phyloP scores from a whole-genome alignment of 2,329 filamentous ascomycete genomes.

The Aspergillus spinulosporus region DNA sequence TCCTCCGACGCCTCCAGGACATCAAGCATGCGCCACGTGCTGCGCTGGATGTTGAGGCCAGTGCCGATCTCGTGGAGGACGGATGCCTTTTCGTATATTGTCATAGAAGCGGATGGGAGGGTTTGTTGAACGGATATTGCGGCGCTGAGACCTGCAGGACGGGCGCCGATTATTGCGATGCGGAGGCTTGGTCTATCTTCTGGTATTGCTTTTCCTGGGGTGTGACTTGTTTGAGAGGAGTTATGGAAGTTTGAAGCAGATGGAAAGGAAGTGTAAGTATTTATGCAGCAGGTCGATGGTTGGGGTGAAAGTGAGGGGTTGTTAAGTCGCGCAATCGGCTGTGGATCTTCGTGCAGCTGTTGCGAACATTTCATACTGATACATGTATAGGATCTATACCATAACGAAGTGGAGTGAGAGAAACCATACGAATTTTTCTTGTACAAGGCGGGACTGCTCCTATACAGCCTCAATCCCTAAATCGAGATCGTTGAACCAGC shows the following conservation, averaged over 20 bases:
- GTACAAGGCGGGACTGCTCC: too few relatives aligned
- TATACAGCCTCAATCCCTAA: too few relatives aligned
- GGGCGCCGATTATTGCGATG: slow-evolving; percentile 19
- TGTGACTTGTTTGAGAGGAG: too few relatives aligned
- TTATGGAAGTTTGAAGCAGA: too few relatives aligned
- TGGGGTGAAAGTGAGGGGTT: neutral
- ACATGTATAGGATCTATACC: too few relatives aligned
- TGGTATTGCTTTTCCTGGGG: neutral
- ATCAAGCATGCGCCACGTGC: slow-evolving; percentile 21
- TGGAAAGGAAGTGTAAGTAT: neutral
- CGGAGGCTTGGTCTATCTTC: neutral
- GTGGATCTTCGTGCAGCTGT: neutral
- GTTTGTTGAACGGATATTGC: slow-evolving; percentile 16
- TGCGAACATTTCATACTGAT: neutral
- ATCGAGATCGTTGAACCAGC: too few relatives aligned
- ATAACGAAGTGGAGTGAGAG: too few relatives aligned
- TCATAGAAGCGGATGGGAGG: slow-evolving; percentile 10
- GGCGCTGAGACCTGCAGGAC: slow-evolving; percentile 18
- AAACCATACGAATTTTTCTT: neutral
- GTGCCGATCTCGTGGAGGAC: slow-evolving; percentile 18
- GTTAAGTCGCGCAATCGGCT: neutral
- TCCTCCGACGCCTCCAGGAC: slow-evolving; percentile 14
- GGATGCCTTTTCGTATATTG: slow-evolving; percentile 18
- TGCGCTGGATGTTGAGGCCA: slow-evolving; percentile 17
- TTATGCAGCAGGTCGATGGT: neutral